Percentiles rank a stretch among this genome's conserved stretches.
These are phyloP conservation scores for Colletotrichum lindemuthianum DNA, from an alignment of 2,329 filamentous ascomycete genomes.

Conservation along the genomic window DNA sequence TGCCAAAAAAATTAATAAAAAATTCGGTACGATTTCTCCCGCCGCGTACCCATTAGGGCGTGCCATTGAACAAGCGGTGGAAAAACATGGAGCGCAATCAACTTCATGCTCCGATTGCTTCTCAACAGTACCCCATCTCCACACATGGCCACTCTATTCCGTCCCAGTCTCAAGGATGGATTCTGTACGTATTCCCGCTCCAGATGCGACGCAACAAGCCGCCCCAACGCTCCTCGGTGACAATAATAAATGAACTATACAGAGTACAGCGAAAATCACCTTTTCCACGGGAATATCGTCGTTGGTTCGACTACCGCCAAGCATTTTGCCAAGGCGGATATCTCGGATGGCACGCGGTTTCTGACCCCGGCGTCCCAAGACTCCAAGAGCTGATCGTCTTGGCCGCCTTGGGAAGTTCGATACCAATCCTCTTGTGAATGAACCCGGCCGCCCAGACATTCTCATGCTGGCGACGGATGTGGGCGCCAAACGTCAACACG, in stretches of 20 bases:
- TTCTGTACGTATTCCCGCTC: too few species aligned
- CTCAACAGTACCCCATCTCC: background rate
- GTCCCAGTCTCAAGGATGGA: too few species aligned
- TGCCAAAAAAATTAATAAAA: too few species aligned
- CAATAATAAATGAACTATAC: too few species aligned
- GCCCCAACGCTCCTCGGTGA: too few species aligned
- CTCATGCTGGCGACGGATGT: constrained; percentile 3
- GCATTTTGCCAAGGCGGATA: constrained; percentile 23
- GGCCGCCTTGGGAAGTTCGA: background rate
- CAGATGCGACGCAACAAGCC: too few species aligned
- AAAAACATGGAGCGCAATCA: constrained; percentile 6
- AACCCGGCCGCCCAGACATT: background rate
- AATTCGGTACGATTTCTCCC: too few species aligned
- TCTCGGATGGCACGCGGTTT: constrained; percentile 21
- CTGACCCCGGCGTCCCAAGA: constrained; percentile 18
- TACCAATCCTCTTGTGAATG: background rate
- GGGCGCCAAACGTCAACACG: constrained; percentile 6
- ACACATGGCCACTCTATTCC: background rate
- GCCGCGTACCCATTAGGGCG: too few species aligned
- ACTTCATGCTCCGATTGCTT: constrained; percentile 17
- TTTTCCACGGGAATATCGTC: background rate
- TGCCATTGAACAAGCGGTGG: background rate
- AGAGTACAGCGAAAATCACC: background rate
- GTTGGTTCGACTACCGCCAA: constrained; percentile 15
- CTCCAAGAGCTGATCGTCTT: constrained; percentile 15